Percentiles rank a stretch among this genome's conserved stretches.
Conservation (phyloP, 306 rosid species). For the Quillaja saponaria region DNA sequence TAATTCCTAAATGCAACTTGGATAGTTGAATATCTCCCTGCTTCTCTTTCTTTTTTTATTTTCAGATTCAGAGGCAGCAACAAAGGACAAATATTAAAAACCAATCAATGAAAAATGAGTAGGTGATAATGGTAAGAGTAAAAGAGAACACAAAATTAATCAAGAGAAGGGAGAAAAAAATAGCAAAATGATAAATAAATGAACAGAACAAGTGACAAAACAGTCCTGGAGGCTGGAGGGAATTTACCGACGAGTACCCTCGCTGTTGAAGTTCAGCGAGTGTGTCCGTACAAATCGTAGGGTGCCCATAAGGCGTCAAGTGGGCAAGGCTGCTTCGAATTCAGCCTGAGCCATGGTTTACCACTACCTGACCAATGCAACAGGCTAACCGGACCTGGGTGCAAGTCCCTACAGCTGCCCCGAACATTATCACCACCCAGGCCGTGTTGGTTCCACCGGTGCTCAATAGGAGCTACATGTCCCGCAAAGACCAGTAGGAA, state of each 20-base stretch:
- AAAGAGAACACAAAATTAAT: slow-evolving; percentile 17
- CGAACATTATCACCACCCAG: slow-evolving; percentile 72
- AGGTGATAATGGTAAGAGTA: slow-evolving; percentile 26
- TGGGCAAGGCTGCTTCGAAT: slow-evolving; percentile 62
- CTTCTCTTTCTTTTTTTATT: background rate
- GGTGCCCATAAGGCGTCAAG: slow-evolving; percentile 67
- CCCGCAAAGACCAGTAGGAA: slow-evolving; percentile 71
- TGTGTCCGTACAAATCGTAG: slow-evolving; percentile 60
- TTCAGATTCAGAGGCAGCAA: slow-evolving; percentile 47
- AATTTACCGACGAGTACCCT: slow-evolving; percentile 40
- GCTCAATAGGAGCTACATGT: slow-evolving; percentile 76
- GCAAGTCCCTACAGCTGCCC: slow-evolving; percentile 71
- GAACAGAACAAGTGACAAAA: slow-evolving; percentile 37
- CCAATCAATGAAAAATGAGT: slow-evolving; percentile 19
- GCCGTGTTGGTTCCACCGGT: slow-evolving; percentile 85
- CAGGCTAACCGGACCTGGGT: slow-evolving; percentile 73
- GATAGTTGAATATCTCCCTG: slow-evolving; percentile 28
- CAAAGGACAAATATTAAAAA: no score
- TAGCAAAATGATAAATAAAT: slow-evolving; percentile 31
- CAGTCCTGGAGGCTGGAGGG: slow-evolving; percentile 31
- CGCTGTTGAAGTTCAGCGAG: slow-evolving; percentile 33
- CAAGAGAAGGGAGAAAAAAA: background rate
- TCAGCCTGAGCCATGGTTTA: slow-evolving; percentile 69
- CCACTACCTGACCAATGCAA: slow-evolving; percentile 88
- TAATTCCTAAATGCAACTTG: background rate